Conservation (phyloP, 163 green algal species). For the Chloromonas sp. region DNA sequence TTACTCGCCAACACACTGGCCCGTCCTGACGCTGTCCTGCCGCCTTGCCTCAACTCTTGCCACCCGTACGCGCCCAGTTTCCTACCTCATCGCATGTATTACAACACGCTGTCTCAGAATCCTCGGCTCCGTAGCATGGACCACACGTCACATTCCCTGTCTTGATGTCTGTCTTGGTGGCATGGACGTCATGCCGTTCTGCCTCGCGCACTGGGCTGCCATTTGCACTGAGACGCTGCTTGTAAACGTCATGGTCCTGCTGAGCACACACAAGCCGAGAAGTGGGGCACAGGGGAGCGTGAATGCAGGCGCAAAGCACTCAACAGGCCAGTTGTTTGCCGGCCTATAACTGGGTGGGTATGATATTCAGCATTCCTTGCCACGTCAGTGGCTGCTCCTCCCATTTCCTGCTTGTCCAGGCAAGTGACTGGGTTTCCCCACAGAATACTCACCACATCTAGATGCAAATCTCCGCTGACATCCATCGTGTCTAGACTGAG, state of each 20-base stretch:
- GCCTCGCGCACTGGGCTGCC: constrained; percentile 49
- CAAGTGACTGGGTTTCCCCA: neutral
- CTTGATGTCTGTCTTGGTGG: constrained; percentile 45
- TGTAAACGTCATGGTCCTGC: constrained; percentile 81
- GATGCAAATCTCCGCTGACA: constrained; percentile 85
- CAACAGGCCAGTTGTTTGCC: too few species aligned
- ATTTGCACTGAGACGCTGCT: constrained; percentile 56
- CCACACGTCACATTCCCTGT: constrained; percentile 56
- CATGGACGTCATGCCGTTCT: constrained; percentile 53
- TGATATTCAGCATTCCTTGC: too few species aligned
- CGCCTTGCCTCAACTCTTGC: too few species aligned
- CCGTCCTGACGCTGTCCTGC: too few species aligned
- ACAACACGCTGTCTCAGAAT: constrained; percentile 73
- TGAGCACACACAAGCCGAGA: neutral
- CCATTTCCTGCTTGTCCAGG: too few species aligned
- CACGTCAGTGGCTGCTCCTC: too few species aligned
- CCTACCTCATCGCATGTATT: constrained; percentile 88
- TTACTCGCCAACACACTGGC: too few species aligned
- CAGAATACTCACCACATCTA: constrained; percentile 72
- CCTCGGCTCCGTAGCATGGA: constrained; percentile 89
- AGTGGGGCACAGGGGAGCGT: too few species aligned
- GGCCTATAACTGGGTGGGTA: too few species aligned
- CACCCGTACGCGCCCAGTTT: too few species aligned
- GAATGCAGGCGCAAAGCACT: too few species aligned
- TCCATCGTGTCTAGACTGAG: constrained; percentile 95